Percentiles rank a stretch among this genome's conserved stretches.
phyloP scores from a whole-genome alignment of 768 basidiomycete species.

The Phlegmacium glaucopus region DNA sequence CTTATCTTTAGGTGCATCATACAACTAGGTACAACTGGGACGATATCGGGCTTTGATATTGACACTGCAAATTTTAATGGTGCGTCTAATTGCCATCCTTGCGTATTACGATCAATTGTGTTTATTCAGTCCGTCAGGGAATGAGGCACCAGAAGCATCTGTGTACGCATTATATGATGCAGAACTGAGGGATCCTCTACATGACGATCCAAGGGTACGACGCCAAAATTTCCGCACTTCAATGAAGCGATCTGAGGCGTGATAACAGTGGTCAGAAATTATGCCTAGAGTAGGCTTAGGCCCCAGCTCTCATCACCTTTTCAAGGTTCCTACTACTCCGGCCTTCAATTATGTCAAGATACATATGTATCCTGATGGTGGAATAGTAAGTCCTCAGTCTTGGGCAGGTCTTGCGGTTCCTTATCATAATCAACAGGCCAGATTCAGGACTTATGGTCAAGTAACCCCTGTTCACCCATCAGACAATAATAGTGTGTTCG shows the following conservation, averaged over 20 bases:
- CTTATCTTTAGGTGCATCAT: slow-evolving; percentile 75
- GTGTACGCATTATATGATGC: slow-evolving; percentile 56
- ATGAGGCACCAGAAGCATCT: slow-evolving; percentile 82
- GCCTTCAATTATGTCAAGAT: slow-evolving; percentile 81
- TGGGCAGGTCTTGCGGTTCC: slow-evolving; percentile 5
- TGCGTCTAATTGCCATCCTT: slow-evolving; percentile 10
- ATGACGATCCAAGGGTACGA: slow-evolving; percentile 50
- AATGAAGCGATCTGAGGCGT: slow-evolving; percentile 7
- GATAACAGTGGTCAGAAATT: slow-evolving; percentile 73
- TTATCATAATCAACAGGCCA: slow-evolving; percentile 50
- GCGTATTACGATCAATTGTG: slow-evolving; percentile 8
- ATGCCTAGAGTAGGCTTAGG: slow-evolving; percentile 75
- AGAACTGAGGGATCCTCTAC: slow-evolving; percentile 39
- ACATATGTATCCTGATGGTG: slow-evolving; percentile 96
- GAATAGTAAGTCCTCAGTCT: slow-evolving; percentile 63
- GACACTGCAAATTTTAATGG: slow-evolving; percentile 97
- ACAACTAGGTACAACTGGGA: slow-evolving; percentile 75
- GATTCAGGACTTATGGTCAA: slow-evolving; percentile 88
- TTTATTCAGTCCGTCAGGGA: slow-evolving; percentile 44
- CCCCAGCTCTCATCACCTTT: slow-evolving; percentile 86
- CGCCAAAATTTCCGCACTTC: not conserved
- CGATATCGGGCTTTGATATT: slow-evolving; percentile 81
- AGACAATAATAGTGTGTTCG: slow-evolving; percentile 52
- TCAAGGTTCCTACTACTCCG: slow-evolving; percentile 57
- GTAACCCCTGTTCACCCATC: slow-evolving; percentile 64